Base-by-base conservation (phyloP, 2,329 filamentous ascomycete species). In the Aspergillus quadrilineatus region DNA sequence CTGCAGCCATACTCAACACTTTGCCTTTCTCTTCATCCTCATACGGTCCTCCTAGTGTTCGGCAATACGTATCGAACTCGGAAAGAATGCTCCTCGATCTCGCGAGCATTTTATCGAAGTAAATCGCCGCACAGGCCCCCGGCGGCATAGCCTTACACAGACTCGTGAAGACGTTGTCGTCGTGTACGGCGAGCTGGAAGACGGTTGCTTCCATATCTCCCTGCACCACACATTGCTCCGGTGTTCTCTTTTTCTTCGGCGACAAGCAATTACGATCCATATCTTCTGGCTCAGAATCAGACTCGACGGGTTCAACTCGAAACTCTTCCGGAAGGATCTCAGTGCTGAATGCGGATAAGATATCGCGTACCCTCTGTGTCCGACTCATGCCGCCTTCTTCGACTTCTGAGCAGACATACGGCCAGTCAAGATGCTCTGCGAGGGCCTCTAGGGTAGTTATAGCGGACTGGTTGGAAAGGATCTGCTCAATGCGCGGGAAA, bases 151-250 rank as follows among this genome's bases (percentile, higher is more conserved):
- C 71, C 52, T 74, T 75, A 58, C 73, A 74, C 15, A 80, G 68
- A 48, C 72, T 72, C 15, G 65, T 63, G 59, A 72, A 79, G 28
- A 77, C 69, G n/a, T 66, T 67, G 41, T 76, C 71, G 53, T 79
- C 76, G 58, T 77, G 73, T 12, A 77, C 70, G 4, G 76, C 76
- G 4, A 78, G 72, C 26, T 75, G 70, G 61, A 79, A 77, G 57
- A 79, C 68, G 2, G 77, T 80, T 14, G 73, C 75, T 52, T 74
- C 72, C 10, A 79, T 69, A 56, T 78, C 76, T 2, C 73, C 74
- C 55, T 75, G 75, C 14, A 78, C 73, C 14, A 77, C 74, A 58
- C 76, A 77, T 50, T 77, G 70, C 47, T 76, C 74, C 10, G 71
- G 66, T 4, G 71, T 72, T n/a, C 44, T 47, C n/a, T 14, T 28